Percentiles rank a stretch among this genome's conserved stretches.
These are phyloP conservation scores for Lentinula detonsa DNA, from an alignment of 768 basidiomycete genomes.

Conservation along the genomic window DNA sequence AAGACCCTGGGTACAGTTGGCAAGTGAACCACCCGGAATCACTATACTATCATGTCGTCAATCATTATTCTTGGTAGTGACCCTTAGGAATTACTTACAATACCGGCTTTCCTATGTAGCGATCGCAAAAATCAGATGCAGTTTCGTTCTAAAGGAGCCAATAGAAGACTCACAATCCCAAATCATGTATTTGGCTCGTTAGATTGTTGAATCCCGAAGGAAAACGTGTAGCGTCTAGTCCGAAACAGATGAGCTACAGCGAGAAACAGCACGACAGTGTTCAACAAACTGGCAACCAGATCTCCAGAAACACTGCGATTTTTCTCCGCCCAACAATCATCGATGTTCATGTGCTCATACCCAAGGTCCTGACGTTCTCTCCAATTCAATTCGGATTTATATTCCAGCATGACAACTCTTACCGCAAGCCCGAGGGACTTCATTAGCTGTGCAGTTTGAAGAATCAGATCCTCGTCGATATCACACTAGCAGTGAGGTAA, in stretches of 20 bases:
- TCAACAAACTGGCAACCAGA: conserved; percentile 46
- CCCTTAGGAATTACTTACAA: conserved; percentile 31
- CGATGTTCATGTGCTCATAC: conserved; percentile 54
- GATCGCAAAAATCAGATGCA: background rate
- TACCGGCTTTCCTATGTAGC: conserved; percentile 47
- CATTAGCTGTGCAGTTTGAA: conserved; percentile 44
- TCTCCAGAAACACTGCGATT: conserved; percentile 42
- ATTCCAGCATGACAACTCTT: background rate
- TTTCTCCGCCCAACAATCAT: conserved; percentile 63
- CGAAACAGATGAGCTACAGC: background rate
- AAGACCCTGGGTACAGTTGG: conserved; percentile 58
- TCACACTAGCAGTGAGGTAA: conserved; percentile 37
- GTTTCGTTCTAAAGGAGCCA: background rate
- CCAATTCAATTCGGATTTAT: background rate
- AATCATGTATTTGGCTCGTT: conserved; percentile 46
- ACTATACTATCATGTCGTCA: conserved; percentile 38
- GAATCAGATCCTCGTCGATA: conserved; percentile 47
- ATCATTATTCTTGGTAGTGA: too few relatives aligned
- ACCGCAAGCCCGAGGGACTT: conserved; percentile 47
- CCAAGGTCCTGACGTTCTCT: conserved; percentile 40
- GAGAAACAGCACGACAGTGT: background rate
- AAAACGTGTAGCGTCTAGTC: conserved; percentile 42
- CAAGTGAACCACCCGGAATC: conserved; percentile 70
- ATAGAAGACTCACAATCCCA: conserved; percentile 45
- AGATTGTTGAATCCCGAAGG: conserved; percentile 53